These are phyloP conservation scores for Bretziella fagacearum DNA, from an alignment of 2,329 filamentous ascomycete species.

Conservation along the genomic window DNA sequence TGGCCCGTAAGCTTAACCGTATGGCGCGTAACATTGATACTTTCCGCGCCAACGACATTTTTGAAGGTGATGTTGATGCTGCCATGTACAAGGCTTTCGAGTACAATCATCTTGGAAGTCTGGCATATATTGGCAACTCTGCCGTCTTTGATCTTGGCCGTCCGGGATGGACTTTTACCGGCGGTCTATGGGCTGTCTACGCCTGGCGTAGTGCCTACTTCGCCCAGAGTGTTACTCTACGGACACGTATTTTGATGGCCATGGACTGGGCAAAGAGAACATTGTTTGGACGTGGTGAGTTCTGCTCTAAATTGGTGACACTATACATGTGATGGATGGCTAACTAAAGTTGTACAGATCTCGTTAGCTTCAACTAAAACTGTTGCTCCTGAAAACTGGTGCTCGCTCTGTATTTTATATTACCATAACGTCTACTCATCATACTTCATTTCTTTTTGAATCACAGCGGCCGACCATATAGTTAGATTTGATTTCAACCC, in stretches of 20 bases:
- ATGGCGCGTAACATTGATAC: constrained; percentile 63
- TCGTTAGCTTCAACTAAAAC: constrained; percentile 22
- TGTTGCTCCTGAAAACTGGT: not conserved
- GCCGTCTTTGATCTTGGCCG: constrained; percentile 80
- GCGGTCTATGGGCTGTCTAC: constrained; percentile 84
- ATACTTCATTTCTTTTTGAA: no score
- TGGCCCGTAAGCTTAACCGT: constrained; percentile 87
- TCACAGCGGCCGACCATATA: no score
- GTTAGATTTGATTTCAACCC: no score
- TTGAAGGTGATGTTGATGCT: constrained; percentile 80
- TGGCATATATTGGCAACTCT: constrained; percentile 93
- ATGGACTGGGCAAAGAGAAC: constrained; percentile 99
- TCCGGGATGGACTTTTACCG: constrained; percentile 53
- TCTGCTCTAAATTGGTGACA: not conserved
- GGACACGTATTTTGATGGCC: constrained; percentile 72
- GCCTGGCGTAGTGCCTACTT: constrained; percentile 95
- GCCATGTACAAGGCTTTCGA: constrained; percentile 88
- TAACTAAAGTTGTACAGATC: constrained; percentile 23
- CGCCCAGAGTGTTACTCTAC: constrained; percentile 85
- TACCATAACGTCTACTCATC: not conserved
- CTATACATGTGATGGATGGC: not conserved
- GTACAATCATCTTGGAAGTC: constrained; percentile 76
- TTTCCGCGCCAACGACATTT: constrained; percentile 60
- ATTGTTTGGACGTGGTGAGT: constrained; percentile 82
- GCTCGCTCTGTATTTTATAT: not conserved